phyloP scores from a whole-genome alignment of 2,329 filamentous ascomycete genomes.

The Colletotrichum sojae region DNA sequence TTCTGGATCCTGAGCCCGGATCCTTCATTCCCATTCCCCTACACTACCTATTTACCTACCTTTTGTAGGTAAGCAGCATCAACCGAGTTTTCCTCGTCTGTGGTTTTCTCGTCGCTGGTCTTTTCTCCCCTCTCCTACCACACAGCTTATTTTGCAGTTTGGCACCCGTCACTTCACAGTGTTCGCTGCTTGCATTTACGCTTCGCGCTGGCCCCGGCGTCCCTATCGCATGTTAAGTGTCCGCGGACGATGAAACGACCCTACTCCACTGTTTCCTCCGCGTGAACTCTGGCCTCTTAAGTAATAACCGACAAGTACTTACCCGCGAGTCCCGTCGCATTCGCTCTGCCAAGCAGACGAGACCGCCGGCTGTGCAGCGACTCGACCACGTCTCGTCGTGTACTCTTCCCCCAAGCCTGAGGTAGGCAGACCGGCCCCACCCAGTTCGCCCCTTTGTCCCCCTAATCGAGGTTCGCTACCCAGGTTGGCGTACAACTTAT shows the following conservation, averaged over 20 bases:
- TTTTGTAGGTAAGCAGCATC: not conserved
- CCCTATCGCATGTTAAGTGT: conserved; percentile 25
- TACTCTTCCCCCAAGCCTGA: conserved; percentile 22
- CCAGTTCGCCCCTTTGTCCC: conserved; percentile 35
- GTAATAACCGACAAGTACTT: conserved; percentile 9
- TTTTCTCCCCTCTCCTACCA: conserved; percentile 6
- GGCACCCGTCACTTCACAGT: not conserved
- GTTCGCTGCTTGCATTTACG: conserved; percentile 3
- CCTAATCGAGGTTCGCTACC: conserved; percentile 31
- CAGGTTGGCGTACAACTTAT: not conserved
- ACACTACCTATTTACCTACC: no score
- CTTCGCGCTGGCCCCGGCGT: conserved; percentile 19
- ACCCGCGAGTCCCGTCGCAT: not conserved
- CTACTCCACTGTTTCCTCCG: conserved; percentile 36
- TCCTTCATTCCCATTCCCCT: not conserved
- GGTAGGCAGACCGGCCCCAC: conserved; percentile 8
- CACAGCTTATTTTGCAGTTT: not conserved
- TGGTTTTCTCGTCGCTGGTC: not conserved
- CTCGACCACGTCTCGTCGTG: conserved; percentile 40
- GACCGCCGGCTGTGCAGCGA: conserved; percentile 23
- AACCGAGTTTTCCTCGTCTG: not conserved
- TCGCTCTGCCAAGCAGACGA: conserved; percentile 26
- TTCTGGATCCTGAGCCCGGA: conserved; percentile 3
- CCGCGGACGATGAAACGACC: conserved; percentile 28
- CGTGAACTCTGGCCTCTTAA: conserved; percentile 33